Evolutionary conservation across 176 grass and related monocot genomes (phyloP).

Genomic region (Saccharum spontaneum): DNA sequence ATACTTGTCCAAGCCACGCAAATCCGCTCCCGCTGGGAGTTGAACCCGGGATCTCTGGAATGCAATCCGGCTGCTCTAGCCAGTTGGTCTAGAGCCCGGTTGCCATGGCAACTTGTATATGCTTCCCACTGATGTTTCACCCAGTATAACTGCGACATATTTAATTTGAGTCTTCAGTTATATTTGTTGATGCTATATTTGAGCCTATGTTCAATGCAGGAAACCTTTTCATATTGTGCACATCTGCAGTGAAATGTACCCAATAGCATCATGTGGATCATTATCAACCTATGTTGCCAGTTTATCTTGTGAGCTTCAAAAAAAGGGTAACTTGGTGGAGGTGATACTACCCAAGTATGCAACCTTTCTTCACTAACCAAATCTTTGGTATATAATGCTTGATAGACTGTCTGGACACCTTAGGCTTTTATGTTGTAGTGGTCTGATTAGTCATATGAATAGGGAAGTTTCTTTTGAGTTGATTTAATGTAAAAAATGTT

Average conservation of each 20-base stretch:
- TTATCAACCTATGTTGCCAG: slow-evolving; percentile 50
- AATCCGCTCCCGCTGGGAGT: too few species aligned
- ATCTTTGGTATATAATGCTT: slow-evolving; percentile 10
- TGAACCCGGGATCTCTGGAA: too few species aligned
- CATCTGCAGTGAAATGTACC: slow-evolving; percentile 59
- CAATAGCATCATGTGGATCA: slow-evolving; percentile 46
- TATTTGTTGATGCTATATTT: slow-evolving; percentile 7
- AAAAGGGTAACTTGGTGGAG: slow-evolving; percentile 60
- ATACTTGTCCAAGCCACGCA: too few species aligned
- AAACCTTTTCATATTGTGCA: slow-evolving; percentile 58
- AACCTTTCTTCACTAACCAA: neutral
- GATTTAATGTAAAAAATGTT: neutral
- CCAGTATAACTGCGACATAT: neutral
- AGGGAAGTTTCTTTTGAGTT: slow-evolving; percentile 7
- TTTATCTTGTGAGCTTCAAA: slow-evolving; percentile 55
- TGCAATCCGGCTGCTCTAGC: too few species aligned
- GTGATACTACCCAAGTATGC: slow-evolving; percentile 68
- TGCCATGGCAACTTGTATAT: neutral
- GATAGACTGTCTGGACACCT: neutral
- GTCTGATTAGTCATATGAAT: neutral
- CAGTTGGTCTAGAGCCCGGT: too few species aligned
- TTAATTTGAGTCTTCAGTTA: slow-evolving; percentile 4
- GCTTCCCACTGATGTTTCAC: neutral
- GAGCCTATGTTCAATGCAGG: slow-evolving; percentile 25
- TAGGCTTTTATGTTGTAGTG: neutral